Percentiles rank a stretch among this genome's conserved stretches.
Conservation (phyloP, 805 yeast genomes). For the Teunomyces gatunensis region DNA sequence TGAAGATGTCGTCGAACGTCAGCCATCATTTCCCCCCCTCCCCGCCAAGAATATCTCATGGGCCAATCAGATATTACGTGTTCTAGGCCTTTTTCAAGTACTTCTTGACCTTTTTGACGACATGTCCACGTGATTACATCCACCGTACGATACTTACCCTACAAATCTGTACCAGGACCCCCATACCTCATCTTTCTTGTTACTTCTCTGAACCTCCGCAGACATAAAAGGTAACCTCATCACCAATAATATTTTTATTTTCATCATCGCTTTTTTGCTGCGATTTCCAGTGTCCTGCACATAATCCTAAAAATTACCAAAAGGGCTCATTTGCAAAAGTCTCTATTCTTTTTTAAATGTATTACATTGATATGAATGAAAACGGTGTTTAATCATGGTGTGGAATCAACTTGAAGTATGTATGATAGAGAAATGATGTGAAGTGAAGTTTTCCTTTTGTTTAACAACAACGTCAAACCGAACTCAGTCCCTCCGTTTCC, state of each 20-base stretch:
- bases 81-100: too few species aligned
- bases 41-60: neutral
- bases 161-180: too few species aligned
- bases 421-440: neutral
- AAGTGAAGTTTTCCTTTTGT: neutral
- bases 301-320: neutral
- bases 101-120: too few species aligned
- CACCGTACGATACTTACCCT: too few species aligned
- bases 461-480: too few species aligned
- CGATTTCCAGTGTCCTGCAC: neutral
- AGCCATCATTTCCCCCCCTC: neutral
- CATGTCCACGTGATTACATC: too few species aligned
- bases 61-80: too few species aligned
- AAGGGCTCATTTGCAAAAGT: neutral
- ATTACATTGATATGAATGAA: neutral
- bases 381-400: conserved; percentile 9
- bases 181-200: neutral
- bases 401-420: conserved; percentile 23
- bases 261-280: neutral
- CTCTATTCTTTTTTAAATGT: neutral
- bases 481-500: neutral
- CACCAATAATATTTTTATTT: neutral
- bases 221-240: too few species aligned
- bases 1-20: neutral
- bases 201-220: neutral